Evolutionary conservation across 306 rosid species (phyloP), one percentile per base, ranked within the genome.

Genomic region (Sicyos edulis): DNA sequence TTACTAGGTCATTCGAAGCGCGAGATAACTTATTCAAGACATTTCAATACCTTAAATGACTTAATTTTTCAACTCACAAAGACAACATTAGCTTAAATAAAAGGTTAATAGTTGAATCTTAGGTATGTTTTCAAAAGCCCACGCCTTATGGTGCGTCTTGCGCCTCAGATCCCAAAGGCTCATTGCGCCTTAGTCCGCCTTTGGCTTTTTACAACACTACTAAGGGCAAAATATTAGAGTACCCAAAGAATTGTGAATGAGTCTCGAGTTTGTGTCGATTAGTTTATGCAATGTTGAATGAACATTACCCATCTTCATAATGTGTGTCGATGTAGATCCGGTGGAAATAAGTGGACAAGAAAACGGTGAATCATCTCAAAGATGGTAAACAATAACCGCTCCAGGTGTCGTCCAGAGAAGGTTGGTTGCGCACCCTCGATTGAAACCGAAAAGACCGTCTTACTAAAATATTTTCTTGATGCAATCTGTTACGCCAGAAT

Each of bases 311-410:
- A 7, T 73, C 77, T 54, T 88, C 87, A 85, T 77, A 91, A 78
- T 69, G 86, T 79, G 63, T 87, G 89, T 55, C 83, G 84, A 2
- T 74, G 92, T 45, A 88, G 86, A 83, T 85, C 90, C 22, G 88
- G 79, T 32, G 95, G 88, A 78, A 71, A 88, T 70, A 21, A 71
- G 17, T 86, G 76, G 73, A 85, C 90, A 70, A 91, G 97, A 82
- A 82, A 91, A 2, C 97, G 92, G 51, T 91, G 97, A 77, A 91
- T 88, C 97, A 88, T 91, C 76, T 91, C 97, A 76, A 91, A 88
- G 85, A 95, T 91, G 72, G 97, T 91, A 84, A 91, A 88, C 71
- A 78, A 91, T 91, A 22, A 80, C 89, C 20, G 95, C 97, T 44
- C 95, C 95, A 60, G 97, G 97, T 9, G 97, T 91, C 6, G 97